A percentile compares a stretch with the other conserved stretches of the same genome.
Evolutionary conservation across 148 eudicot genomes (phyloP).

Genomic region (Chenopodium quinoa): DNA sequence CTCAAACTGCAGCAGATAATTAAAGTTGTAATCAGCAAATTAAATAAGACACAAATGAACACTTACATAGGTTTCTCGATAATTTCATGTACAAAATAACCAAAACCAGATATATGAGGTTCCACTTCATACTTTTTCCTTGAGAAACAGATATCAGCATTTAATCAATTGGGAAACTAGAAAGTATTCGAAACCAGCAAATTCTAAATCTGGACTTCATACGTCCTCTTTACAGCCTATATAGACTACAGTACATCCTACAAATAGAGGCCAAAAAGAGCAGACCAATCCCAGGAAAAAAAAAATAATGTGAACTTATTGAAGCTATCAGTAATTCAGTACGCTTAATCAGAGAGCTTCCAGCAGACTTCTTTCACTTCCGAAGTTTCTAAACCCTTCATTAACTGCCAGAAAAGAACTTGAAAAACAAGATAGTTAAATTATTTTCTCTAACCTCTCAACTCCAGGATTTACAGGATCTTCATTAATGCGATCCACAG

Average conservation of each 20-base stretch:
- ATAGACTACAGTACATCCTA: not conserved
- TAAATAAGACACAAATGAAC: slow-evolving; percentile 15
- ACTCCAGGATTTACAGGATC: slow-evolving; percentile 74
- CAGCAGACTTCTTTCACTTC: not conserved
- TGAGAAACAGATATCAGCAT: not conserved
- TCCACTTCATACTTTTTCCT: not conserved
- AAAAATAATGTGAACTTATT: not conserved
- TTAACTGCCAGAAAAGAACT: not conserved
- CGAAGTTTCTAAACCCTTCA: not conserved
- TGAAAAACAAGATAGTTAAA: not conserved
- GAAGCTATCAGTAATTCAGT: not conserved
- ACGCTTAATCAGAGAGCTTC: not conserved
- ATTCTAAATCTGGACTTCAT: not conserved
- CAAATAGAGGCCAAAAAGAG: not conserved
- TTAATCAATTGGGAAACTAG: not conserved
- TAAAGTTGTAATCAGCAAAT: slow-evolving; percentile 14
- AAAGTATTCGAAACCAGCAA: not conserved
- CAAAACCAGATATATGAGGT: not conserved
- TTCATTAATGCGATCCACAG: slow-evolving; percentile 58
- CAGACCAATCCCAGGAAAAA: not conserved
- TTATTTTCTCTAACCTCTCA: slow-evolving; percentile 58
- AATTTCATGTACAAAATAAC: not conserved
- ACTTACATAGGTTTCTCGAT: not conserved
- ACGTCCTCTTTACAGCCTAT: not conserved
- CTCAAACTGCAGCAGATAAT: slow-evolving; percentile 61